Evolutionary conservation across 1,139 yeast genomes (phyloP), one percentile per base, ranked within the genome.

Genomic region (Torulaspora globosa): DNA sequence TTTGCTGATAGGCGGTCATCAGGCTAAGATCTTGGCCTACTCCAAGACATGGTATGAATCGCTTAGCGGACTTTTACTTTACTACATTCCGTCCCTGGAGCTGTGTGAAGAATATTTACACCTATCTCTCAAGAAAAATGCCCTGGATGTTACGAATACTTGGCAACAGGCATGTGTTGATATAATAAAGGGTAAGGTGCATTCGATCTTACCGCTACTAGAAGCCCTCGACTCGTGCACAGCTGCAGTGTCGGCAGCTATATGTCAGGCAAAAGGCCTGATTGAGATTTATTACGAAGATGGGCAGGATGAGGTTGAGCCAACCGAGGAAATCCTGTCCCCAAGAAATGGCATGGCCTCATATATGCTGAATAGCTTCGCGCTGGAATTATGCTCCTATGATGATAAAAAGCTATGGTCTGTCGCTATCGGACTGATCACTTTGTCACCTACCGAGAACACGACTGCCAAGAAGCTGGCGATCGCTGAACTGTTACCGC

Each of bases 1-100:
- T 24, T 42, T 56, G 21, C 36, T 63, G 16, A 38, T 61, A 1
- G 54, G 63, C 32, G 67, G 67, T 12, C 52, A 59, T 28, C 57
- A 60, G 36, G 41, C 48, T 10, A 59, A 58, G 44, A 63, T 61
- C 27, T 30, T 59, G n/a, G 48, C 52, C 18, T 55, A 57, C 49
- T 59, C 67, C 5, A 53, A 50, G 19, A 68, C 76, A 1, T 87
- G 96, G 96, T 84, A 80, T 62, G 95, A 86, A 58, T 73, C 82
- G 15, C 72, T 79, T 39, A 71, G 79, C 39, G 83, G 86, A 1
- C 73, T 83, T 35, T 69, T 80, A 23, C 70, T 80, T 43, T 88
- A 72, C 61, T 82, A 80, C 58, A 79, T 86, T 34, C 83, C 84
- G 30, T 70, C 79, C 1, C 50, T 62, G 12, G 68, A 71, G 21